Evolutionary conservation across 352 stramenopile genomes (phyloP).

Genomic region (Phytophthora cactorum): DNA sequence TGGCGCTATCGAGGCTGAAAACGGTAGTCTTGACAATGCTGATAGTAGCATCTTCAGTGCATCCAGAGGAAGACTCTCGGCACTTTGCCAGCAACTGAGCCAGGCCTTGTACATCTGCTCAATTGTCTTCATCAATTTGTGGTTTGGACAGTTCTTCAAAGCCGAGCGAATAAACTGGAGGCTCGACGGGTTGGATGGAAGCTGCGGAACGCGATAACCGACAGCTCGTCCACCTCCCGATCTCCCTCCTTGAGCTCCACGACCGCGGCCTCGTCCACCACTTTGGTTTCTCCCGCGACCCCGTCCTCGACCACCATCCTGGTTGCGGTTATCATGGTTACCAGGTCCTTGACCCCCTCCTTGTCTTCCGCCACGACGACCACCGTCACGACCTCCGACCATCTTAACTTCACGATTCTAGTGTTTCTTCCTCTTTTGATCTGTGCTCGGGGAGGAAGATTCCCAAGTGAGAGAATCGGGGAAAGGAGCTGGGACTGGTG

Average conservation of each 20-base stretch:
- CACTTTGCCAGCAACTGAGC: slow-evolving; percentile 55
- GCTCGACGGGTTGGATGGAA: slow-evolving; percentile 36
- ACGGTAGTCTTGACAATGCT: slow-evolving; percentile 55
- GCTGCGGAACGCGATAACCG: not conserved
- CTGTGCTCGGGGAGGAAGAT: slow-evolving; percentile 9
- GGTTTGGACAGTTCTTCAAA: slow-evolving; percentile 48
- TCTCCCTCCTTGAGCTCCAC: not conserved
- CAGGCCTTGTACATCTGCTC: slow-evolving; percentile 43
- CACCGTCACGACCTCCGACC: slow-evolving; percentile 20
- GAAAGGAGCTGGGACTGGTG: not conserved
- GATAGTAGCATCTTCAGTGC: slow-evolving; percentile 50
- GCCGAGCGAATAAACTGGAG: slow-evolving; percentile 53
- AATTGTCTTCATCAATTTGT: slow-evolving; percentile 47
- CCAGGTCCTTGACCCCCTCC: slow-evolving; percentile 17
- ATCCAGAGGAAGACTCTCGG: slow-evolving; percentile 39
- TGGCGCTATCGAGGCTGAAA: slow-evolving; percentile 39
- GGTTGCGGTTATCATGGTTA: not conserved
- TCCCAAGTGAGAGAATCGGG: slow-evolving; percentile 17
- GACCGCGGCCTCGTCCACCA: slow-evolving; percentile 3
- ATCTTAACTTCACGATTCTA: slow-evolving; percentile 5
- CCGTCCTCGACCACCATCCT: slow-evolving; percentile 14
- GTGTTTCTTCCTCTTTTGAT: slow-evolving; percentile 1
- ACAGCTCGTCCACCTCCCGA: not conserved
- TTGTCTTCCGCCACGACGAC: slow-evolving; percentile 10
- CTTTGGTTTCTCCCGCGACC: not conserved